Evolutionary conservation across 2,329 filamentous ascomycete genomes (phyloP).

Genomic region (Colletotrichum paranaense): DNA sequence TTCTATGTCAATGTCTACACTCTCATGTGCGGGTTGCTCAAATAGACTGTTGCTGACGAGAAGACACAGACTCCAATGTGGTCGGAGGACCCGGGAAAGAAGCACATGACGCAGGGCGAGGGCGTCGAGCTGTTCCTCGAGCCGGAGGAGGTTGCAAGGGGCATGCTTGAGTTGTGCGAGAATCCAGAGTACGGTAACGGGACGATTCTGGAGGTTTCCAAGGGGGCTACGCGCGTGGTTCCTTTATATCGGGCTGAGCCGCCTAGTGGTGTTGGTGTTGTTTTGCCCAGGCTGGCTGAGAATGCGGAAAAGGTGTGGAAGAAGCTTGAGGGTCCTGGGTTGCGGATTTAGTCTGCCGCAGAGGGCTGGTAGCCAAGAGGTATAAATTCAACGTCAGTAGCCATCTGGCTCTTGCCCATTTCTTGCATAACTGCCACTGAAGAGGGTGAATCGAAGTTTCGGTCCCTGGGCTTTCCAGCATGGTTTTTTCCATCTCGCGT

Average conservation of each 20-base stretch:
- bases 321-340: conserved; percentile 38
- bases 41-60: background rate
- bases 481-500: too few species aligned
- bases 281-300: conserved; percentile 40
- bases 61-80: conserved; percentile 46
- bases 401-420: background rate
- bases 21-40: background rate
- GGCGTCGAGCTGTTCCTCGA: conserved; percentile 42
- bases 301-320: conserved; percentile 39
- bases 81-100: conserved; percentile 46
- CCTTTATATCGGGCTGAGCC: conserved; percentile 42
- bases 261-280: conserved; percentile 38
- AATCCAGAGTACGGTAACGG: conserved; percentile 42
- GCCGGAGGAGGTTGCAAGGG: conserved; percentile 45
- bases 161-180: conserved; percentile 43
- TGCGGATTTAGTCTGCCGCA: conserved; percentile 37
- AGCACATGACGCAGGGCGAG: conserved; percentile 40
- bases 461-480: too few species aligned
- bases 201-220: conserved; percentile 46
- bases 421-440: too few species aligned
- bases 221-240: conserved; percentile 40
- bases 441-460: too few species aligned
- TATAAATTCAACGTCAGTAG: background rate
- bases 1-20: background rate
- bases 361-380: background rate